Evolutionary conservation across 352 stramenopile species (phyloP), one percentile per base, ranked within the genome.

Genomic region (Phytophthora agathidicida): DNA sequence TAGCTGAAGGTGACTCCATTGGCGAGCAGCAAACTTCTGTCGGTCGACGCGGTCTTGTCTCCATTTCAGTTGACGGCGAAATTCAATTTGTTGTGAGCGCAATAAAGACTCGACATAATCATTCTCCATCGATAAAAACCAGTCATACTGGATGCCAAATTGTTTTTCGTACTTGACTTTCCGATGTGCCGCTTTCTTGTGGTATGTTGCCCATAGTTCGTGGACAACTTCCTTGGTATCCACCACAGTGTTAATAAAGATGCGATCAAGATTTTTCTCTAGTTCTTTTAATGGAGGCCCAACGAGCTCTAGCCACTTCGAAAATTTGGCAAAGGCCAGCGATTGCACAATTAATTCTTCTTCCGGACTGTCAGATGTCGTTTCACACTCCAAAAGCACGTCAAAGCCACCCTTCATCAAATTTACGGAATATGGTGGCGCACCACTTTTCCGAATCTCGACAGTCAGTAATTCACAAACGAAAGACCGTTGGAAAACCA

Each of bases 341-440:
- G 39, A 67, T 7, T 65, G 26, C 14, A 60, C 42, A 14, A 72
- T 55, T 3, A n/a, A 7, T n/a, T 17, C 13, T 19, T 49, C 58
- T 41, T 48, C 24, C 36, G 51, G 32, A 6, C 60, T 31, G 13
- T 61, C 46, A n/a, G 22, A 32, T 14, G 9, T 24, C 42, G n/a
- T 35, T 20, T 9, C 19, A 23, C 37, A 80, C 16, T 86, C 67
- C 8, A 89, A 59, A 7, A 92, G 49, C 6, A 74, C 63, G 9
- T 92, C 80, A 50, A 92, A 92, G 0, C 83, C 83, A 28, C 84
- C 89, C 52, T 92, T 92, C 71, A 90, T 86, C 57, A 92, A 43
- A 38, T 92, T 90, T 26, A 92, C 70, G 3, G 80, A 81, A 59
- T 92, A 92, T 7, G 74, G 67, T 3, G 78, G 58, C 2, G 63